Evolutionary conservation across 2,329 filamentous ascomycete genomes (phyloP).

Genomic region (Tolypocladium endophyticum): DNA sequence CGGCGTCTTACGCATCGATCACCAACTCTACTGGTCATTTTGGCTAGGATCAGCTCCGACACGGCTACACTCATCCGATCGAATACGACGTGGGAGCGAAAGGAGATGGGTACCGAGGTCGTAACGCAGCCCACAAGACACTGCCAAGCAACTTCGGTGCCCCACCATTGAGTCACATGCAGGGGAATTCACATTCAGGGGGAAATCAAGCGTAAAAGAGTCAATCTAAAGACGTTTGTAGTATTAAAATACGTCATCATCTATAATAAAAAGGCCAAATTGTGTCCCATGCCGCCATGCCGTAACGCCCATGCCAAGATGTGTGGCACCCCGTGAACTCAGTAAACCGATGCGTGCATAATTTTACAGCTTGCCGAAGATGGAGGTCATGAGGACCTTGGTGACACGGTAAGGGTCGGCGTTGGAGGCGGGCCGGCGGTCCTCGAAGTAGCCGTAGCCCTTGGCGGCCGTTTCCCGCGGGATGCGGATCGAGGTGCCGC

Average conservation of each 20-base stretch:
- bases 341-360: neutral
- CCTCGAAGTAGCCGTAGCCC: slow-evolving; percentile 92
- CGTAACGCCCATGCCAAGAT: neutral
- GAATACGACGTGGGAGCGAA: too few species aligned
- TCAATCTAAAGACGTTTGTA: neutral
- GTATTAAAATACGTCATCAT: neutral
- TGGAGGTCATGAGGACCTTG: slow-evolving; percentile 68
- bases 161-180: too few species aligned
- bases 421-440: slow-evolving; percentile 73
- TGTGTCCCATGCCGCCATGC: neutral
- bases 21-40: too few species aligned
- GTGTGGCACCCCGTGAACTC: neutral
- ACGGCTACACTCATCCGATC: too few species aligned
- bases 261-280: neutral
- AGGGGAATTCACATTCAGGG: neutral
- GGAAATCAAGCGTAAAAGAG: neutral
- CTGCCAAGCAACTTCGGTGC: neutral
- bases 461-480: slow-evolving; percentile 75
- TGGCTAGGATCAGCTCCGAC: too few species aligned
- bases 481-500: slow-evolving; percentile 87
- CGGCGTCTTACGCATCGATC: too few species aligned
- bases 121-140: too few species aligned
- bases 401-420: slow-evolving; percentile 77
- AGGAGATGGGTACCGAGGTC: too few species aligned
- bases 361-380: slow-evolving; percentile 26